Base-by-base conservation (phyloP, 2,329 filamentous ascomycete species). In the Calonectria ilicicola region DNA sequence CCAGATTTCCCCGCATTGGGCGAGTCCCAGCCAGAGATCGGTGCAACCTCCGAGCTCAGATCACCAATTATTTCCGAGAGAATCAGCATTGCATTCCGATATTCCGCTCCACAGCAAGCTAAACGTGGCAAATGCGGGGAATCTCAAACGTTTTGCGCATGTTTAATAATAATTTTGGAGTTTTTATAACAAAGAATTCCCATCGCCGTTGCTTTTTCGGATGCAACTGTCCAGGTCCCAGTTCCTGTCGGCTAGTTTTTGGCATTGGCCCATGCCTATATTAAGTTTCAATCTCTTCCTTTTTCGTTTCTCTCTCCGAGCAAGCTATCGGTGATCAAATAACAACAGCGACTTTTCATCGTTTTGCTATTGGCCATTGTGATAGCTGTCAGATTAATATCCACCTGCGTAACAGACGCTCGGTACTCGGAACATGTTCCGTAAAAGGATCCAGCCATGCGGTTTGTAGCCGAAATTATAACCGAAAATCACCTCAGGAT, bases 1-100 rank as follows among this genome's bases (percentile, higher is more conserved):
- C 64, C 69, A 56, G 69, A 67, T 71, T 53, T 27, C 63, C 69
- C 69, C 69, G 69, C 69, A 71, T 27, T 35, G 23, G 5, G 8
- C 38, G 38, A 53, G 26, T 27, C 8, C n/a, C 19, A 12, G n/a
- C 19, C 10, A 21, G 21, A 67, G 64, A 67, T 71, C 69, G 63
- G 26, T 15, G 17, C 46, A 56, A 51, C 27, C 12, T 51, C 51
- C 65, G 44, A 47, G 19, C 58, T 23, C 9, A 23, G 32, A 38
- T 49, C 12, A 9, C 23, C 44, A 32, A 49, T 35, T 23, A 49
- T 58, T 67, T 67, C 65, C 65, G 65, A 67, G 42, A 2, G 27
- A 29, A 29, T 32, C 26, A 44, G 26, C 23, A 15, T 63, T 15
- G n/a, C 8, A 23, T 63, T 63, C 58, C 58, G 58, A 63, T 46